Base-by-base conservation (phyloP, 1,284 basidiomycete genomes). In the Heterobasidion parviporum region DNA sequence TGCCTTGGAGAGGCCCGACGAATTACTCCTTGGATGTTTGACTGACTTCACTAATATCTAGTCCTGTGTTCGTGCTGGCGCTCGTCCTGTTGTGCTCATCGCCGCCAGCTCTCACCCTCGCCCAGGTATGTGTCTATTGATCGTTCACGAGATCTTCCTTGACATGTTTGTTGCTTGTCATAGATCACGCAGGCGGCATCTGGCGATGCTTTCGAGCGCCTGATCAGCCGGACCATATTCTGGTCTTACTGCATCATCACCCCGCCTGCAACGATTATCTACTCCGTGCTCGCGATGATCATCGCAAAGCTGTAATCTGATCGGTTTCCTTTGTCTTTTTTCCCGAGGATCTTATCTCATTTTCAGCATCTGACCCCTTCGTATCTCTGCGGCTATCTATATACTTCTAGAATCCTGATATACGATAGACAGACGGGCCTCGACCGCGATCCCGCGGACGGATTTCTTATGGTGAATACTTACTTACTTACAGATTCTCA, bases 111-210 rank as follows among this genome's bases (percentile, higher is more conserved):
- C 70, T 92, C 60, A 90, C 89, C 2, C 80, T 92, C 33, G 88
- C 89, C 7, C 89, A 90, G 73, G 86, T 85, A 61, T 18, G 67
- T 60, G 56, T 64, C 35, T 62, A 7, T 52, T 10, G 38, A 61
- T 12, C n/a, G 7, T 18, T 26, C 33, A 20, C 45, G 16, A 51
- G 1, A 36, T 33, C 7, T 16, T 48, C 33, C 3, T 35, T 58
- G 44, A 50, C 50, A 43, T 34, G 8, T 54, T 57, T 71, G 49
- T 26, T 2, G 6, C 34, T 38, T 18, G n/a, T 9, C 32, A 67
- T 69, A 95, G 77, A 93, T 96, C 65, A 94, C 92, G 1, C 89
- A 92, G 71, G 89, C 89, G 4, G 89, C 85, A 2, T 87, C 86
- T 1, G 91, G 91, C 9, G 90, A 93, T 65, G 87, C 91, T 0